These are phyloP conservation scores for Boletus speciosus DNA, from an alignment of 768 basidiomycete species.

Conservation along the genomic window DNA sequence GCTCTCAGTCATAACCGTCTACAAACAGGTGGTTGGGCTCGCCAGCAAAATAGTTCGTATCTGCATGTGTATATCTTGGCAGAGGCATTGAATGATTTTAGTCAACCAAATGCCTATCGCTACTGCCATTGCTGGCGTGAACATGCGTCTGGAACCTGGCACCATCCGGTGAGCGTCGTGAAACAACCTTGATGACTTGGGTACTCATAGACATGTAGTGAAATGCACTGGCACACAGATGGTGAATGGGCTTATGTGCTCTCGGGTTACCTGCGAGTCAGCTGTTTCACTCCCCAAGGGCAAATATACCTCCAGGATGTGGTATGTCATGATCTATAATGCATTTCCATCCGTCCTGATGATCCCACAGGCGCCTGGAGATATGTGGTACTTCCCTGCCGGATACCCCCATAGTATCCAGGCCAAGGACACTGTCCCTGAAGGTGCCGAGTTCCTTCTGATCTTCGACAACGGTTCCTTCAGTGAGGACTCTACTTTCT, in stretches of 20 bases:
- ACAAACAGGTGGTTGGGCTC: conserved; percentile 63
- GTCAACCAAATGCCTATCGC: conserved; percentile 41
- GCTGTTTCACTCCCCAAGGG: conserved; percentile 51
- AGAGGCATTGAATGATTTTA: conserved; percentile 11
- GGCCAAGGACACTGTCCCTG: conserved; percentile 44
- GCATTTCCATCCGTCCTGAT: conserved; percentile 14
- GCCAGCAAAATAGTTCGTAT: conserved; percentile 53
- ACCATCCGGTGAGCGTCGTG: conserved; percentile 35
- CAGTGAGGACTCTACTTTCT: conserved; percentile 57
- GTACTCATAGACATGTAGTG: conserved; percentile 24
- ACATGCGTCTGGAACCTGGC: conserved; percentile 42
- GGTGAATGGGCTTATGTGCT: conserved; percentile 54
- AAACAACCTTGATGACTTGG: neutral
- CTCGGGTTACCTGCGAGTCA: conserved; percentile 45
- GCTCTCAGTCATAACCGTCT: conserved; percentile 57
- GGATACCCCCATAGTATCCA: conserved; percentile 56
- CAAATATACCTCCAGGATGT: conserved; percentile 51
- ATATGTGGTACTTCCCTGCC: conserved; percentile 60
- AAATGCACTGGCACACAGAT: conserved; percentile 44
- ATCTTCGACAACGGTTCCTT: conserved; percentile 43
- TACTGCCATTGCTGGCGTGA: conserved; percentile 36
- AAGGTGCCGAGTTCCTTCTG: conserved; percentile 53
- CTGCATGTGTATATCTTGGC: neutral
- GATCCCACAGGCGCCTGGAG: conserved; percentile 31
- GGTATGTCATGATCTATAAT: conserved; percentile 33